Evolutionary conservation across 495 filamentous ascomycete species (phyloP).

Genomic region (Rhypophila decipiens): DNA sequence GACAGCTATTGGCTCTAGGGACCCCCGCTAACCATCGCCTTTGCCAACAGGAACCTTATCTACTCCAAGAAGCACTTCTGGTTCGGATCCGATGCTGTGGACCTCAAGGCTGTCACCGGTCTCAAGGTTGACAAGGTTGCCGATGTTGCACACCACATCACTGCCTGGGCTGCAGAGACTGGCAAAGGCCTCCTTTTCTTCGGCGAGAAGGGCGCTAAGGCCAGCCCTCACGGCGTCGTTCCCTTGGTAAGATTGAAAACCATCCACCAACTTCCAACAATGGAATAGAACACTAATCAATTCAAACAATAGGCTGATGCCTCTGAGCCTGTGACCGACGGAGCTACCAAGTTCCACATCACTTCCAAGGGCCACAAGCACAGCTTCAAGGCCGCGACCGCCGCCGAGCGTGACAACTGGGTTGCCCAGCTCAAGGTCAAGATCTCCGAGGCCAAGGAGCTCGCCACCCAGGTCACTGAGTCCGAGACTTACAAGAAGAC

Average conservation of each 20-base stretch:
- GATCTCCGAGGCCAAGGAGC: conserved; percentile 69
- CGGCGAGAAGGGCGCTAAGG: conserved; percentile 78
- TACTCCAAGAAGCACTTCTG: conserved; percentile 66
- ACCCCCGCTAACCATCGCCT: no score
- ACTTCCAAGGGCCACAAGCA: conserved; percentile 81
- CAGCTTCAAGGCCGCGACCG: conserved; percentile 69
- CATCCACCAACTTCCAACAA: neutral
- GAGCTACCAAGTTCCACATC: conserved; percentile 74
- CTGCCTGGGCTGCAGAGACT: conserved; percentile 84
- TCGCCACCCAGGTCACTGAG: conserved; percentile 58
- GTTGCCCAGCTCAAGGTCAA: conserved; percentile 69
- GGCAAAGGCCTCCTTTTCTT: conserved; percentile 94
- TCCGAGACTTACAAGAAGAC: conserved; percentile 75
- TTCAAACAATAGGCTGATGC: conserved; percentile 60
- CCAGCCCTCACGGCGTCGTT: conserved; percentile 70
- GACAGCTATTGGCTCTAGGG: no score
- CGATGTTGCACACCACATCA: conserved; percentile 68
- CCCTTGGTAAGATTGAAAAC: conserved; percentile 62
- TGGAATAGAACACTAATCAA: neutral
- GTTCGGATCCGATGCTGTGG: conserved; percentile 77
- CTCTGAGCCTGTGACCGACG: conserved; percentile 68
- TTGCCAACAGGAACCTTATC: conserved; percentile 34
- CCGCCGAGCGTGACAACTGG: conserved; percentile 86
- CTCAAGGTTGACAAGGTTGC: conserved; percentile 83
- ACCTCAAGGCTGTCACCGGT: conserved; percentile 61